Percentiles rank a stretch among this genome's conserved stretches.
Evolutionary conservation across 169 alveolate species (phyloP).

Genomic region (Plasmodium fragile): DNA sequence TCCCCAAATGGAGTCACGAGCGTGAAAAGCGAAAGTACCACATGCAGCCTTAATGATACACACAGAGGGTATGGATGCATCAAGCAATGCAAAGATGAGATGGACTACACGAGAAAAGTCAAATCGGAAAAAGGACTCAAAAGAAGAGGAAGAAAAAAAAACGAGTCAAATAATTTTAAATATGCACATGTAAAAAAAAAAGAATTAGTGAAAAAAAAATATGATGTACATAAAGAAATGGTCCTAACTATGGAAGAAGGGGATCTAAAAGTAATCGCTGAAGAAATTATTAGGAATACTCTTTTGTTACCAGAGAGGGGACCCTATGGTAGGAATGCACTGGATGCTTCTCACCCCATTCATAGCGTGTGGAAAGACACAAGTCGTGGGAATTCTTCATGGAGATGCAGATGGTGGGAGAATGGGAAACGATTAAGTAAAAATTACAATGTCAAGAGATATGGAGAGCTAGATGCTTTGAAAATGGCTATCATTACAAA

Average conservation of each 20-base stretch:
- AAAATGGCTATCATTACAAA: constrained; percentile 87
- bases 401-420: constrained; percentile 90
- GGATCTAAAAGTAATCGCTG: constrained; percentile 79
- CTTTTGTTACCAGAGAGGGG: constrained; percentile 83
- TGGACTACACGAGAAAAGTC: background rate
- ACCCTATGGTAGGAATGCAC: constrained; percentile 80
- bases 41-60: background rate
- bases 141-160: background rate
- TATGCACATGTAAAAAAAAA: background rate
- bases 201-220: constrained; percentile 12
- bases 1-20: background rate
- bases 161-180: background rate
- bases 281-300: constrained; percentile 82
- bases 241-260: constrained; percentile 77
- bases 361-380: constrained; percentile 88
- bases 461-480: constrained; percentile 85
- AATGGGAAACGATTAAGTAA: constrained; percentile 86
- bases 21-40: background rate
- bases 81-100: background rate
- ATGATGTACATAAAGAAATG: constrained; percentile 38
- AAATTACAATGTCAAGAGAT: constrained; percentile 86
- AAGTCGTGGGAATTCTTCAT: constrained; percentile 85
- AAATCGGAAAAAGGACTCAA: background rate
- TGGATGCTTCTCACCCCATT: constrained; percentile 85
- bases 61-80: background rate